Evolutionary conservation across 306 rosid genomes (phyloP).

Genomic region (Arachis stenosperma): DNA sequence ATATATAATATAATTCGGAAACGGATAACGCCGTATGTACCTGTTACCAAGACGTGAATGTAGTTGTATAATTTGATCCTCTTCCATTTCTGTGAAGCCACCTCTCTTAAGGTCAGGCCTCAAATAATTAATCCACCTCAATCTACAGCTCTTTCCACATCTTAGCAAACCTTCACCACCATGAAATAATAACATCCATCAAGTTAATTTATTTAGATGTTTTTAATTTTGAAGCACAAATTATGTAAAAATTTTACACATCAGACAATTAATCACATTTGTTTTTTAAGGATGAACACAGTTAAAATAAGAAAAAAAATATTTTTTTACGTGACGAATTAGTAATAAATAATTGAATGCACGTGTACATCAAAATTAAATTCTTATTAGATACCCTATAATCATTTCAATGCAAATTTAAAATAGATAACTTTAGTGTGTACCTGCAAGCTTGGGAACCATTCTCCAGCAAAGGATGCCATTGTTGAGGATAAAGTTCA

Average conservation of each 20-base stretch:
- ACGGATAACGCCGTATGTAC: conserved; percentile 39
- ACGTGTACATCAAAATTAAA: too few relatives aligned
- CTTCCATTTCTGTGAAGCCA: conserved; percentile 81
- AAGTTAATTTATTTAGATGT: background rate
- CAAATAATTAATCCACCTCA: conserved; percentile 95
- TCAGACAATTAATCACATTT: too few relatives aligned
- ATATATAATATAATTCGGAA: background rate
- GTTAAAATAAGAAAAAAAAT: too few relatives aligned
- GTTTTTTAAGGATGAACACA: too few relatives aligned
- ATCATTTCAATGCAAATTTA: too few relatives aligned
- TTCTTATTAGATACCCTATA: too few relatives aligned
- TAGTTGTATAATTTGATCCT: conserved; percentile 84
- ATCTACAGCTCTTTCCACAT: conserved; percentile 97
- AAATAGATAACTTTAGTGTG: too few relatives aligned
- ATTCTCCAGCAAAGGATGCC: conserved; percentile 96
- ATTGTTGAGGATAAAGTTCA: conserved; percentile 86
- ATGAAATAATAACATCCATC: conserved; percentile 19
- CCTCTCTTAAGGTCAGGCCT: conserved; percentile 99
- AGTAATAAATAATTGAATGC: too few relatives aligned
- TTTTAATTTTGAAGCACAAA: too few relatives aligned
- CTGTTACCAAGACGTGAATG: conserved; percentile 92
- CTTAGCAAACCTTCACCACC: conserved; percentile 71
- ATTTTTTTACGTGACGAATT: too few relatives aligned
- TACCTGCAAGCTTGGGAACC: conserved; percentile 99
- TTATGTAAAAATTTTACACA: too few relatives aligned